Evolutionary conservation across 495 filamentous ascomycete genomes (phyloP), one percentile per base, ranked within the genome.

Genomic region (Aspergillus steynii): DNA sequence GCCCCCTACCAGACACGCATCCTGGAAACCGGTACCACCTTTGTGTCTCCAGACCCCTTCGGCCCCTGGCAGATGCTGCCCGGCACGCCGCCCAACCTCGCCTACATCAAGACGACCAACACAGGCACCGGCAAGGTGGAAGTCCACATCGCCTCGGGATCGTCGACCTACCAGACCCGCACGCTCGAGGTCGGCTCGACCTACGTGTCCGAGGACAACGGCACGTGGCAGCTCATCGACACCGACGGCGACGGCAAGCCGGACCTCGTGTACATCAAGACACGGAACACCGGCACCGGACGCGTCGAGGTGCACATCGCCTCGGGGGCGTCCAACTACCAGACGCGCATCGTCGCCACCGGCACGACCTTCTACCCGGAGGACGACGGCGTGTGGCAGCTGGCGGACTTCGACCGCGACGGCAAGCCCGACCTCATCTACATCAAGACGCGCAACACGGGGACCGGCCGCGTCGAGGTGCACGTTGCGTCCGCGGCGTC

Each of bases 301-400:
- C 42, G 53, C 3, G 53, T 55, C 8, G 53, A 55, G 37, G 53
- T 55, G 25, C 53, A 55, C 53, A 55, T 55, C 25, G 53, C 53
- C 34, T 55, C 53, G 7, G 53, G 25, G 34, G 29, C 53, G 9
- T 55, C 53, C 3, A 55, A 55, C 53, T 55, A 55, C 8, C 53
- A 55, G 53, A 55, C 53, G 0, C 53, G 53, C 15, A 55, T 47
- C 25, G 10, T 55, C 25, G 53, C 26, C 5, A 47, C 37, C 12
- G 53, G 53, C 29, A 55, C 53, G 12, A 47, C 53, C 28, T 55
- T 55, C 53, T 55, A 55, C 53, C 53, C 53, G 53, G 53, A 55
- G 37, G 53, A 55, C 20, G 25, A 55, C 25, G 53, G 53, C 15
- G 53, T 55, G 5, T 55, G 53, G 53, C 53, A 55, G 34, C 26